These are phyloP conservation scores for Panaeolus cyanescens DNA, from an alignment of 768 basidiomycete species.

Conservation along the genomic window DNA sequence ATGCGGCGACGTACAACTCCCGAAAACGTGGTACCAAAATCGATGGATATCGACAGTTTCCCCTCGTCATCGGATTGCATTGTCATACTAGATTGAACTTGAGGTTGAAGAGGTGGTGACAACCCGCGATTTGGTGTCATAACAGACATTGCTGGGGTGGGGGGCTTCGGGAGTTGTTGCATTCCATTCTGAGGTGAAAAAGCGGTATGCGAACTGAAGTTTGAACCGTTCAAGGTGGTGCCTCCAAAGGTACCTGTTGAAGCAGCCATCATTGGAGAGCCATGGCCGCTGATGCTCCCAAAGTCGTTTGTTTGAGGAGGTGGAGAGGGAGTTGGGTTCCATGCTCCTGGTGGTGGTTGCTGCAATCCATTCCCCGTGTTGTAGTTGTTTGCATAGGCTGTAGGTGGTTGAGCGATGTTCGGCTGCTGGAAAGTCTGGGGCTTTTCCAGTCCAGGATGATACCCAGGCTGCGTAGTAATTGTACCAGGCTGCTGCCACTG, in stretches of 20 bases:
- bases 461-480: constrained; percentile 53
- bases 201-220: constrained; percentile 22
- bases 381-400: constrained; percentile 23
- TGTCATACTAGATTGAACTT: constrained; percentile 19
- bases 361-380: constrained; percentile 25
- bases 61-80: constrained; percentile 53
- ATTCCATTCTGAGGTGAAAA: constrained; percentile 27
- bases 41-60: constrained; percentile 81
- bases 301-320: constrained; percentile 33
- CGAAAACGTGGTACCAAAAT: constrained; percentile 88
- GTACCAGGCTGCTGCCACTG: constrained; percentile 25
- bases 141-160: constrained; percentile 23
- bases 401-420: constrained; percentile 48
- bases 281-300: constrained; percentile 14
- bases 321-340: constrained; percentile 41
- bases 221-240: constrained; percentile 24
- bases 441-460: constrained; percentile 43
- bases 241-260: constrained; percentile 16
- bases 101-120: constrained; percentile 23
- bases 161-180: constrained; percentile 32
- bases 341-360: constrained; percentile 23
- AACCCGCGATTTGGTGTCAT: background rate
- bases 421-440: constrained; percentile 40
- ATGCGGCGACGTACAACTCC: constrained; percentile 64
- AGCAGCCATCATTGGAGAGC: constrained; percentile 13